These are phyloP conservation scores for Cordyceps tenuipes DNA, from an alignment of 2,329 filamentous ascomycete genomes.

Conservation along the genomic window DNA sequence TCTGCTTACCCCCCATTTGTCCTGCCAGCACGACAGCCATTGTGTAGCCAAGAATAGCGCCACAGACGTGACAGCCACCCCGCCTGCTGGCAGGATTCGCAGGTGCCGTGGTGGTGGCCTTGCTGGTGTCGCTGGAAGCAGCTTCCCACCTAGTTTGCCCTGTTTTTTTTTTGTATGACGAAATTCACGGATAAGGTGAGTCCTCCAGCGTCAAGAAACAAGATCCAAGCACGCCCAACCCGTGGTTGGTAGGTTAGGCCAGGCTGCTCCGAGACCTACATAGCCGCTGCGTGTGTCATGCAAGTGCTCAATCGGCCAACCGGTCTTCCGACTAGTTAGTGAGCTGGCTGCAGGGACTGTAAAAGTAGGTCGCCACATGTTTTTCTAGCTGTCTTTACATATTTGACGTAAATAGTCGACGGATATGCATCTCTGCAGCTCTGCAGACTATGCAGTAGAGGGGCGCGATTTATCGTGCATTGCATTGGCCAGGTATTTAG, in stretches of 20 bases:
- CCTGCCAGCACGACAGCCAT: neutral
- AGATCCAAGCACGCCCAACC: neutral
- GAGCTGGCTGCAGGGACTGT: slow-evolving; percentile 6
- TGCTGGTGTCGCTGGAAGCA: neutral
- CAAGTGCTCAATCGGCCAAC: slow-evolving; percentile 31
- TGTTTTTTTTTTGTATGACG: neutral
- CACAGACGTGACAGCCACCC: neutral
- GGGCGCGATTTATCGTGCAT: slow-evolving; percentile 8
- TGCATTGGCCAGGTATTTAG: neutral
- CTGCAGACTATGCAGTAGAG: neutral
- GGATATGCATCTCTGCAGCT: neutral
- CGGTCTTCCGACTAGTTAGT: slow-evolving; percentile 11
- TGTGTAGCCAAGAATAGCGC: neutral
- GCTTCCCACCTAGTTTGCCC: neutral
- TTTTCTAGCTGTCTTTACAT: neutral
- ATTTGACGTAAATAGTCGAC: neutral
- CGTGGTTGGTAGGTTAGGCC: neutral
- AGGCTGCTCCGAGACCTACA: slow-evolving; percentile 25
- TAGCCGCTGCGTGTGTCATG: slow-evolving; percentile 35
- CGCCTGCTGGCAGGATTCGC: neutral
- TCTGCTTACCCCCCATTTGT: slow-evolving; percentile 6
- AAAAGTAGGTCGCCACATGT: slow-evolving; percentile 1
- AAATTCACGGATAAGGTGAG: neutral
- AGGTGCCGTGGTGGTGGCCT: neutral
- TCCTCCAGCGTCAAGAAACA: neutral